phyloP scores from a whole-genome alignment of 2,329 filamentous ascomycete genomes.

The Aureobasidium mangrovei region DNA sequence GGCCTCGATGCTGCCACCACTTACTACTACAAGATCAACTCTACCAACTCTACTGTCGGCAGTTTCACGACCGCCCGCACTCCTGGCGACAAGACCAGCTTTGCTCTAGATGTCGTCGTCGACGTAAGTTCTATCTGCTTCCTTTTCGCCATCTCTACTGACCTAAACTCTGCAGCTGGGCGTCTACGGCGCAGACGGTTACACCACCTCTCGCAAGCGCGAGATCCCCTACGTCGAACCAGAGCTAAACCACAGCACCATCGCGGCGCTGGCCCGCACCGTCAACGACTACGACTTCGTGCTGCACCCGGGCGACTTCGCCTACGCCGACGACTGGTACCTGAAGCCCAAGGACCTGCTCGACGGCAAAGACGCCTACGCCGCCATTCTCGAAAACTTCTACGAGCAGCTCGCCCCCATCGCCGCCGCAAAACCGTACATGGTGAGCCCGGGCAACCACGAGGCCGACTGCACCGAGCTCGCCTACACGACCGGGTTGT shows the following conservation, averaged over 20 bases:
- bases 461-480: slow-evolving; percentile 35
- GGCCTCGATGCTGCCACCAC: slow-evolving; percentile 43
- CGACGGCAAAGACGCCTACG: slow-evolving; percentile 44
- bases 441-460: slow-evolving; percentile 51
- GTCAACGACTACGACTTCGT: slow-evolving; percentile 49
- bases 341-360: slow-evolving; percentile 38
- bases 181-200: slow-evolving; percentile 41
- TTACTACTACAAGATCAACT: slow-evolving; percentile 53
- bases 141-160: slow-evolving; percentile 12
- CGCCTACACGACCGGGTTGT: slow-evolving; percentile 30
- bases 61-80: slow-evolving; percentile 47
- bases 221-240: slow-evolving; percentile 45
- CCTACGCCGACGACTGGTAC: slow-evolving; percentile 51
- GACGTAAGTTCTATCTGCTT: slow-evolving; percentile 36
- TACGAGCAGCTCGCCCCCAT: slow-evolving; percentile 49
- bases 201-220: slow-evolving; percentile 40
- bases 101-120: slow-evolving; percentile 44
- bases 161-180: slow-evolving; percentile 35
- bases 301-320: slow-evolving; percentile 48
- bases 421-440: slow-evolving; percentile 47
- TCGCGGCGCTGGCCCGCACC: slow-evolving; percentile 43
- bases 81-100: slow-evolving; percentile 47
- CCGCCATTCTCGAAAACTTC: slow-evolving; percentile 49
- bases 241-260: slow-evolving; percentile 51
- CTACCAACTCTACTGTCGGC: slow-evolving; percentile 46